Base-by-base conservation (phyloP, 192 early-diverging fungal species). In the Chytriomyces sp. region DNA sequence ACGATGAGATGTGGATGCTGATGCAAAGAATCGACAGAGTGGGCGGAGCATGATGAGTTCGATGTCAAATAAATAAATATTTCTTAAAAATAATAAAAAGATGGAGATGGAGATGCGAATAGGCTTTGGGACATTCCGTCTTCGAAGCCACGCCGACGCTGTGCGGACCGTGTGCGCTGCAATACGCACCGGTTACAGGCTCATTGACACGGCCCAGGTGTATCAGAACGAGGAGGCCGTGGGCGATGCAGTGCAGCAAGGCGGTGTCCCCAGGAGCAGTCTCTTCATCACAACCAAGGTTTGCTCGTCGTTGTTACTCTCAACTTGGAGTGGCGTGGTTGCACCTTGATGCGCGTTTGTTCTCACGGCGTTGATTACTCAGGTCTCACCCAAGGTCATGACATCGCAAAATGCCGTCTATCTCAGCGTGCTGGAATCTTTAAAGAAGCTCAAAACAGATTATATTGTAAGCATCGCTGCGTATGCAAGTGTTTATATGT, bases 261-360 rank as follows among this genome's bases (percentile, higher is more conserved):
- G 53, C 13, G 69, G 7, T 44, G 53, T 83, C 3, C 50, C 46
- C 2, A 65, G 82, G n/a, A 23, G 79, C 20, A 72, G 82, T 2
- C 24, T 86, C 20, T 86, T 86, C 57, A 64, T 86, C n/a, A 83
- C 84, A 2, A 82, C 82, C 24, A 86, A 86, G 45, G 77, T 86
- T 9, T 11, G n/a, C 16, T 35, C 35, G 35, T 35, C 35, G 35
- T 35, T 35, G 35, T 35, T 35, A 35, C 35, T 49, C 26, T 35
- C 20, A 50, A 50, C 16, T 62, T 16, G 60, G 48, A 26, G 48
- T 71, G 43, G 13, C 5, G 6, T 71, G 10, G 18, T 44, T 47
- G 20, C 76, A 23, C 46, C 16, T 46, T 18, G 23, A 77, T 45
- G 24, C 13, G n/a, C 43, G 35, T 57, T n/a, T 50, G 3, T 77